phyloP scores from a whole-genome alignment of 2,329 filamentous ascomycete species.

The Rhexocercosporidium sp. region DNA sequence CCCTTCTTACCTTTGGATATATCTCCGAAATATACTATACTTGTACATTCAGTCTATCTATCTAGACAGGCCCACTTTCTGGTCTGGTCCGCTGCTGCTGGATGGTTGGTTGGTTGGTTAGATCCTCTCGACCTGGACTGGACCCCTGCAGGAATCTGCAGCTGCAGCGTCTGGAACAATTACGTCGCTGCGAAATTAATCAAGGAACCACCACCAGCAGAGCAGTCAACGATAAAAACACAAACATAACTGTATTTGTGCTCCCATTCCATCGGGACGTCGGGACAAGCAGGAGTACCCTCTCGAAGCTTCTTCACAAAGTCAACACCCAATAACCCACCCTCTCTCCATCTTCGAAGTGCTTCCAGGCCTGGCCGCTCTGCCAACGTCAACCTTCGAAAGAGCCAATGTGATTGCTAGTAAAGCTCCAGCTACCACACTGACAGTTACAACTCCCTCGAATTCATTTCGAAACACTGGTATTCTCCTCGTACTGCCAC shows the following conservation, averaged over 20 bases:
- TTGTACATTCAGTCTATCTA: too few species aligned
- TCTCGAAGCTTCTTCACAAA: background rate
- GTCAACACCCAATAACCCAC: background rate
- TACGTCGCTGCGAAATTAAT: slow-evolving; percentile 19
- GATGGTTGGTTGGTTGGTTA: too few species aligned
- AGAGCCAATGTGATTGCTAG: slow-evolving; percentile 27
- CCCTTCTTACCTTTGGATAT: background rate
- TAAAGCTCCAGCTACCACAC: slow-evolving; percentile 24
- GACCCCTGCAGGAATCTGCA: slow-evolving; percentile 10
- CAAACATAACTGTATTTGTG: background rate
- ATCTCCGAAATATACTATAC: background rate
- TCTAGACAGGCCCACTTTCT: too few species aligned
- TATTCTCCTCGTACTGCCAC: background rate
- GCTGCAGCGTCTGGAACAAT: slow-evolving; percentile 20
- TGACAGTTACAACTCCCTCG: background rate
- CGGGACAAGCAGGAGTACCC: slow-evolving; percentile 13
- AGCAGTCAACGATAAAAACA: slow-evolving; percentile 11
- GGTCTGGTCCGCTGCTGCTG: too few species aligned
- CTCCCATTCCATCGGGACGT: background rate
- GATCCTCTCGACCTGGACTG: background rate
- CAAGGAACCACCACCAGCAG: slow-evolving; percentile 12
- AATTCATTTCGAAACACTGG: background rate
- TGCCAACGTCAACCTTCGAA: background rate
- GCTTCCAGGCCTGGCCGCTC: background rate
- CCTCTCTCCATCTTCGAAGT: background rate